Evolutionary conservation across 2,329 filamentous ascomycete genomes (phyloP), one percentile per base, ranked within the genome.

Genomic region (Chaetomiaceae sp.): DNA sequence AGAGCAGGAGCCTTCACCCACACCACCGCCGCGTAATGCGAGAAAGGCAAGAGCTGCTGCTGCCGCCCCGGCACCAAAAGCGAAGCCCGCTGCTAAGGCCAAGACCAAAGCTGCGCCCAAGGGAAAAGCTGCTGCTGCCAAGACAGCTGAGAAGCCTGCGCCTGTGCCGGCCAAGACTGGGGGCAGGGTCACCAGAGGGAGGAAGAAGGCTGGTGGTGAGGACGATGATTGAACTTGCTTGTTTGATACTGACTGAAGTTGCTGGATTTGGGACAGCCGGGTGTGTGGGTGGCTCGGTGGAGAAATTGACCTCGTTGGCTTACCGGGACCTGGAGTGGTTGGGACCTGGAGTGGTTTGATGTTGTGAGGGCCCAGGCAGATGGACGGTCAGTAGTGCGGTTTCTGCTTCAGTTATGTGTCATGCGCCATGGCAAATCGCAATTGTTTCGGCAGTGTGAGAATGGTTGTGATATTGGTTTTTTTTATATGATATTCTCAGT

Each of bases 131-230:
- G 50, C 40, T 23, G 33, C 30, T 21, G 33, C 14, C 5, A 57
- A 54, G 30, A 36, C 20, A 13, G 30, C 30, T n/a, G 48, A 50
- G 30, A 50, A 50, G 14, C 30, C 44, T 29, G 50, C 30, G 6
- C 16, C 51, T 20, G 48, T 43, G 18, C 42, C 46, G 18, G 20
- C 48, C 3, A 49, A 32, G 41, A 36, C 48, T 10, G 52, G 49
- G 4, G 54, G 51, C 5, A 51, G 56, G 40, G 48, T 51, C 2
- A 56, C 54, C 4, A 51, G 53, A 38, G 54, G 54, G 21, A 57
- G 54, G 42, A 53, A 56, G 40, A 32, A 44, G 38, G 51, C 48
- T 13, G 53, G 32, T 37, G 29, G 16, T 23, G 42, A 32, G 23
- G 37, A 21, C n/a, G n/a, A 36, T 18, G 47, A 30, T 13, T 49